A percentile compares a stretch with the other conserved stretches of the same genome.
phyloP scores from a whole-genome alignment of 1,284 basidiomycete genomes.

The Mycosarcoma mackinlayi region DNA sequence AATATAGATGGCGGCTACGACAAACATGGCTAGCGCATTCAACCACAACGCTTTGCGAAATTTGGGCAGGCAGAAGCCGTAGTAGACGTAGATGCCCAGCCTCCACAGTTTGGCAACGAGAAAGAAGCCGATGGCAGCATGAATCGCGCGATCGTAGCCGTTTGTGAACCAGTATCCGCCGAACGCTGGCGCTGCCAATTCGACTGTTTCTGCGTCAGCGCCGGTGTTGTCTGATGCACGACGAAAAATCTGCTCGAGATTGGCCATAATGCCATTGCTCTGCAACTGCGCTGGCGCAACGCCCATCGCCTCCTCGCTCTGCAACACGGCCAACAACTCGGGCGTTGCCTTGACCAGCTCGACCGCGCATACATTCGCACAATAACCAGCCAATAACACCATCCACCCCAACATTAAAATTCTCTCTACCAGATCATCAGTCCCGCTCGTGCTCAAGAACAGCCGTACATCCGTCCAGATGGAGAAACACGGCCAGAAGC shows the following conservation, averaged over 20 bases:
- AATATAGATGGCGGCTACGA: slow-evolving; percentile 57
- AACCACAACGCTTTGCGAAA: slow-evolving; percentile 61
- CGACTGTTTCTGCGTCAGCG: neutral
- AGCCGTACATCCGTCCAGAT: slow-evolving; percentile 62
- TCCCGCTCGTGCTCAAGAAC: slow-evolving; percentile 65
- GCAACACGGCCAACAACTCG: slow-evolving; percentile 23
- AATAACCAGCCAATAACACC: slow-evolving; percentile 65
- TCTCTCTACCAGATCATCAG: slow-evolving; percentile 65
- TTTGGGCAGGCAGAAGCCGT: slow-evolving; percentile 60
- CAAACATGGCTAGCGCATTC: slow-evolving; percentile 40
- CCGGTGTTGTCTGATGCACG: neutral
- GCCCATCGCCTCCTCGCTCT: slow-evolving; percentile 10
- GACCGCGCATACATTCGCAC: slow-evolving; percentile 59
- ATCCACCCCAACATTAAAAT: slow-evolving; percentile 62
- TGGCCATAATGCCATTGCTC: slow-evolving; percentile 8
- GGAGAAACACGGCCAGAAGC: slow-evolving; percentile 62
- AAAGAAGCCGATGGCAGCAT: slow-evolving; percentile 59
- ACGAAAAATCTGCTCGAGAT: slow-evolving; percentile 25
- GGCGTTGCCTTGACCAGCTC: slow-evolving; percentile 42
- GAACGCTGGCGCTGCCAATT: slow-evolving; percentile 28
- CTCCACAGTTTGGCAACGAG: slow-evolving; percentile 58
- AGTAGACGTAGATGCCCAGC: slow-evolving; percentile 53
- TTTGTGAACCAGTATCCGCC: slow-evolving; percentile 55
- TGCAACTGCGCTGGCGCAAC: slow-evolving; percentile 17
- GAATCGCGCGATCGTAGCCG: slow-evolving; percentile 49